phyloP scores from a whole-genome alignment of 495 filamentous ascomycete genomes.

The Cenococcum geophilum region DNA sequence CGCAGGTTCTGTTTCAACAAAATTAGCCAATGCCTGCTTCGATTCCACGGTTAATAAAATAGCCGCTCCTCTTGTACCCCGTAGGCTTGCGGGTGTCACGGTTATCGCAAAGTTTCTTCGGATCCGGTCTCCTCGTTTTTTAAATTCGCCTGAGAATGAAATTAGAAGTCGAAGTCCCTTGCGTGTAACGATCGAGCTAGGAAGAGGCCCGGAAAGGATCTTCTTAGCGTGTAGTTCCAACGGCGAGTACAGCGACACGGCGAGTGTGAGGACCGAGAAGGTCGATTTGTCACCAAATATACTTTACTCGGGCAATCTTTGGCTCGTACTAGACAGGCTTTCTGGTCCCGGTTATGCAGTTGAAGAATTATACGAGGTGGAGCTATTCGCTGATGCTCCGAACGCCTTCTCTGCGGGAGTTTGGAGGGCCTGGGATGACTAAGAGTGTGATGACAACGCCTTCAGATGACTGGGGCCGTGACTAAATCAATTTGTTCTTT shows the following conservation, averaged over 20 bases:
- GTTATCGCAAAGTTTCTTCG: slow-evolving; percentile 30
- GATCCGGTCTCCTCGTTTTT: slow-evolving; percentile 22
- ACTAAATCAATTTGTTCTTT: too few species aligned
- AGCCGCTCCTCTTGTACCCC: slow-evolving; percentile 31
- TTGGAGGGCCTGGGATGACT: slow-evolving; percentile 37
- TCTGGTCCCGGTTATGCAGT: slow-evolving; percentile 21
- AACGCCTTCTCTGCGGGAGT: slow-evolving; percentile 30
- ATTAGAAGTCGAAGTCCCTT: slow-evolving; percentile 50
- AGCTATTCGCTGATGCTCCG: slow-evolving; percentile 33
- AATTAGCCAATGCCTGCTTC: slow-evolving; percentile 31
- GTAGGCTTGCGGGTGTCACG: slow-evolving; percentile 19
- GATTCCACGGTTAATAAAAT: slow-evolving; percentile 19
- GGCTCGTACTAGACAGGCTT: slow-evolving; percentile 70
- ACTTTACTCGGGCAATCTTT: slow-evolving; percentile 49
- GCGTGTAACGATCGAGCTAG: slow-evolving; percentile 59
- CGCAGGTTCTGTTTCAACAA: slow-evolving; percentile 54
- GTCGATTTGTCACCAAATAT: slow-evolving; percentile 60
- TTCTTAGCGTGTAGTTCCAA: slow-evolving; percentile 49
- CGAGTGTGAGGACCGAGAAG: slow-evolving; percentile 60
- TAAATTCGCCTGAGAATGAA: slow-evolving; percentile 32
- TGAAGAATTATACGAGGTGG: slow-evolving; percentile 36
- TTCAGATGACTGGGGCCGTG: too few species aligned
- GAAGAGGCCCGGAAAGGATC: slow-evolving; percentile 60
- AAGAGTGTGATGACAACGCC: not conserved
- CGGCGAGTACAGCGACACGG: slow-evolving; percentile 63